Evolutionary conservation across 805 yeast genomes (phyloP).

Genomic region (Kluyveromyces dobzhanskii): DNA sequence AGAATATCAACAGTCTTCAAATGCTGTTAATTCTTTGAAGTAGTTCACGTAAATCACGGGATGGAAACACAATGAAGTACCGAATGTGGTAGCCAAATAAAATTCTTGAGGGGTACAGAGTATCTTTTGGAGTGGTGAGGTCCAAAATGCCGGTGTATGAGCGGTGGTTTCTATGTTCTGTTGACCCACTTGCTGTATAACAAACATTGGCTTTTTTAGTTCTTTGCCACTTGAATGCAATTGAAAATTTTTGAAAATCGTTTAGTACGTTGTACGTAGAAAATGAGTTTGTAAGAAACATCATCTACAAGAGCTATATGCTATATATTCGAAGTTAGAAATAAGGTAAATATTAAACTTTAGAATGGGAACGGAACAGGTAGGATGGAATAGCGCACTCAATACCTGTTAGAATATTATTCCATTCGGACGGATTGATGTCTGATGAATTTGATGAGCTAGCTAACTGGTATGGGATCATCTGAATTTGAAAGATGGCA

Average conservation of each 20-base stretch:
- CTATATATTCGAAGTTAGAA: too few relatives aligned
- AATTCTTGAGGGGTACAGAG: not conserved
- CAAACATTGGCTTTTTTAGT: not conserved
- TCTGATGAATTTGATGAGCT: too few relatives aligned
- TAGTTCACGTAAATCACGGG: not conserved
- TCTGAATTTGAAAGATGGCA: not conserved
- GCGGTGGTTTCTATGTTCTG: not conserved
- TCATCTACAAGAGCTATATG: too few relatives aligned
- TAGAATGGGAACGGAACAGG: too few relatives aligned
- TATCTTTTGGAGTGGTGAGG: constrained; percentile 3
- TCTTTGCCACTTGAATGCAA: not conserved
- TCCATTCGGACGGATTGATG: too few relatives aligned
- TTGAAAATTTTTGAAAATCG: not conserved
- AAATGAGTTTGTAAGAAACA: too few relatives aligned
- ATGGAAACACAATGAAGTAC: too few relatives aligned
- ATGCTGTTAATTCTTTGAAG: not conserved
- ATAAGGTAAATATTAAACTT: too few relatives aligned
- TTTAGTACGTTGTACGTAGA: not conserved
- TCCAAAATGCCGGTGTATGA: constrained; percentile 3
- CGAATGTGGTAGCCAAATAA: not conserved
- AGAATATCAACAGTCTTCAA: not conserved
- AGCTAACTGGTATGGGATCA: too few relatives aligned
- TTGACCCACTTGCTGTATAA: not conserved
- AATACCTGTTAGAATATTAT: too few relatives aligned
- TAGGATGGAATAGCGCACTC: too few relatives aligned